Evolutionary conservation across 129 eudicot species (phyloP).

Genomic region (Artemisia annua): DNA sequence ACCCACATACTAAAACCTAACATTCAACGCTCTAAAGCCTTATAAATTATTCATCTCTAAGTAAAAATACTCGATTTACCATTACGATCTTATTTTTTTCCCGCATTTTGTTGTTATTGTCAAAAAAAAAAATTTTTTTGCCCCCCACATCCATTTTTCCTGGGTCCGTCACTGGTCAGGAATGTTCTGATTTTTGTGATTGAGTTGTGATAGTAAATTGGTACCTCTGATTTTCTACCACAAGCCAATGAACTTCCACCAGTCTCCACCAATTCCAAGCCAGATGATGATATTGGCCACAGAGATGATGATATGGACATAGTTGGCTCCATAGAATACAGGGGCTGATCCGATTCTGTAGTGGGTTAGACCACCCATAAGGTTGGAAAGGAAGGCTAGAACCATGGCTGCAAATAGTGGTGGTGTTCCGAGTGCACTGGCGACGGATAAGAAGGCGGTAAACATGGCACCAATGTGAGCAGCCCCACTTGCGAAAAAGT

Average conservation of each 20-base stretch:
- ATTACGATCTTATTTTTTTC: no score
- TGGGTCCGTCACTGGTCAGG: no score
- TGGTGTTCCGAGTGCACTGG: constrained; percentile 96
- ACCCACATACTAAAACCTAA: no score
- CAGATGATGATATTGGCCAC: constrained; percentile 84
- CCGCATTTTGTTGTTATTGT: no score
- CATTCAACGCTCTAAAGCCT: no score
- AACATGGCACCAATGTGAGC: constrained; percentile 99
- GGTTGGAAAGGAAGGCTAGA: constrained; percentile 84
- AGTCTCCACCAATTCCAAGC: constrained; percentile 98
- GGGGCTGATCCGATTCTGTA: constrained; percentile 98
- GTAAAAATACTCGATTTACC: no score
- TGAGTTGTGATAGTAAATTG: constrained; percentile 21
- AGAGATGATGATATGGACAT: constrained; percentile 82
- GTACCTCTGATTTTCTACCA: constrained; percentile 48
- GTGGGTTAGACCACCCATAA: constrained; percentile 97
- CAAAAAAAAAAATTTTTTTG: no score
- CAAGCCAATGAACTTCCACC: constrained; percentile 97
- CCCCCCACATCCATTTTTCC: no score
- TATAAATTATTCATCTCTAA: no score
- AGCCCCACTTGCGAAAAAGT: constrained; percentile 98
- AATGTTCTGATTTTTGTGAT: constrained; percentile 27
- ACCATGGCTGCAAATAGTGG: constrained; percentile 79
- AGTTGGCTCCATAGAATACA: constrained; percentile 88
- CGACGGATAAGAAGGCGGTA: constrained; percentile 88